Base-by-base conservation (phyloP, 768 basidiomycete genomes). In the Tulasnella sp. region DNA sequence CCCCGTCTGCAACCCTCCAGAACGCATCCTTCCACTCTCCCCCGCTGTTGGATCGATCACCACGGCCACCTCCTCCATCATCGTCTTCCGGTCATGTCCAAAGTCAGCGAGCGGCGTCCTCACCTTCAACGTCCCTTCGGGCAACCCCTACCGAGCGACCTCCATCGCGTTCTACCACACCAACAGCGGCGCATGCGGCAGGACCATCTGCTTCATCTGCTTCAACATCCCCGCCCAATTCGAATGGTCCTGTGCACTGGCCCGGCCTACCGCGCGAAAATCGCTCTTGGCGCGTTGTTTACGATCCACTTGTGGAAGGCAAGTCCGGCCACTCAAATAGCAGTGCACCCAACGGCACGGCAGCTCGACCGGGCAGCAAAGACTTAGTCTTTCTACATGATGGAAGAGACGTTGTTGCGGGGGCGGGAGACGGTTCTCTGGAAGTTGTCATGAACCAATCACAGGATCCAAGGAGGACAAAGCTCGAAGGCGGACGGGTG, bases 1-100 rank as follows among this genome's bases (percentile, higher is more conserved):
- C 9, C 22, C 24, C 75, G 78, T 44, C 73, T 77, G 41, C 84
- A 85, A 69, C 85, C 86, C 16, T 84, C 88, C 81, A 81, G 85
- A 73, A 84, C 85, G 75, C 82, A 84, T 83, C 82, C 83, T 85
- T 88, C 60, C 85, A 87, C 37, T 85, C 85, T 69, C 84, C 87
- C 3, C 86, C 87, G 0, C 88, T 88, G 0, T 86, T 86, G 40
- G 64, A 72, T 18, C 78, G 80, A 14, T 81, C 82, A 28, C 83
- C 82, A 50, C 83, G 82, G 76, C 84, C 50, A 22, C 82, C 84
- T 41, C 82, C 83, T 0, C 81, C 82, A 72, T 85, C 83, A 84
- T 24, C 81, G 83, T 1, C 82, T 82, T n/a, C 81, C 83, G 6
- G 81, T 83, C 79, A 83, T 83, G 31, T 79, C 46, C 20, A 37